phyloP scores from a whole-genome alignment of 2,329 filamentous ascomycete species.

The Diaporthe capsici region DNA sequence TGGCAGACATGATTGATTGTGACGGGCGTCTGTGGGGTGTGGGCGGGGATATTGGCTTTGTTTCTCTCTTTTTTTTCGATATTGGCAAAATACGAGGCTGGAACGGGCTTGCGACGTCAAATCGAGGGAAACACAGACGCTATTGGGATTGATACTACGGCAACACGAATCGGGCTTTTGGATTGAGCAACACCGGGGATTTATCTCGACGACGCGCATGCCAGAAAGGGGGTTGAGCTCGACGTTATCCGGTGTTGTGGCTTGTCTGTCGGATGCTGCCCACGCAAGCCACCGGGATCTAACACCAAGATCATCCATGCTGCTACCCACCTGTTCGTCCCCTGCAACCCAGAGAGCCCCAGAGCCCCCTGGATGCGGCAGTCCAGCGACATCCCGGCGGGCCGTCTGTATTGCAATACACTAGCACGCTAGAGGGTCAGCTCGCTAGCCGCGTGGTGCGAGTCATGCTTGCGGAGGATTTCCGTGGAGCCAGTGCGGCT shows the following conservation, averaged over 20 bases:
- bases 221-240: constrained; percentile 9
- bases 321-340: constrained; percentile 17
- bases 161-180: constrained; percentile 15
- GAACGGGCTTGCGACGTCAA: constrained; percentile 1
- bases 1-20: constrained; percentile 30
- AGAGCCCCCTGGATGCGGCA: not conserved
- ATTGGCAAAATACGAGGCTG: constrained; percentile 23
- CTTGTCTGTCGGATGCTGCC: constrained; percentile 21
- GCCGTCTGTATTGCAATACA: not conserved
- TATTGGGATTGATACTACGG: not conserved
- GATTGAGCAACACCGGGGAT: constrained; percentile 14
- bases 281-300: constrained; percentile 5
- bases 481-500: not conserved
- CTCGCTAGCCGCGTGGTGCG: not conserved
- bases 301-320: constrained; percentile 5
- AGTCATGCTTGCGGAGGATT: constrained; percentile 22
- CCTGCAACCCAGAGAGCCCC: not conserved
- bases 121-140: not conserved
- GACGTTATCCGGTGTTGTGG: constrained; percentile 17
- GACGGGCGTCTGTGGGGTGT: constrained; percentile 4
- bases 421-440: not conserved
- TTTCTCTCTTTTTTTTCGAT: not conserved
- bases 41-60: not conserved
- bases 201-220: constrained; percentile 24
- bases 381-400: not conserved